Conservation (phyloP, 2,329 filamentous ascomycete species). For the Cercospora sojina region DNA sequence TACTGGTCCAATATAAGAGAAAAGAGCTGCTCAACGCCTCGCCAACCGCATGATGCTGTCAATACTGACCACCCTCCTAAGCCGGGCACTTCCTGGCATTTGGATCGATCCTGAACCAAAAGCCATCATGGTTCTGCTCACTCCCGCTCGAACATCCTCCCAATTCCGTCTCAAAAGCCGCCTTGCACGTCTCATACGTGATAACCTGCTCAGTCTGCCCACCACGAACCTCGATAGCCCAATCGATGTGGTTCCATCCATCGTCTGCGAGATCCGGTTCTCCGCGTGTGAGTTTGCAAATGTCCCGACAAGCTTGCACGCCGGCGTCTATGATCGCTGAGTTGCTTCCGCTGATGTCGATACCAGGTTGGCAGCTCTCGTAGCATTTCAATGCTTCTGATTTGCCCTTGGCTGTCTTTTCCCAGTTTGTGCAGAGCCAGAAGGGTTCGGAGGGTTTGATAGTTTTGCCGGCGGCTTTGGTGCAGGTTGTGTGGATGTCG, state of each 20-base stretch:
- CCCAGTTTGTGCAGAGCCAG: background rate
- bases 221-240: background rate
- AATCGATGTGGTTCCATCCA: background rate
- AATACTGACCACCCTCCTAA: background rate
- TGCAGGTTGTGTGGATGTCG: background rate
- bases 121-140: background rate
- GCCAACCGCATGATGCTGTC: background rate
- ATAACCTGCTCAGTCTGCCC: background rate
- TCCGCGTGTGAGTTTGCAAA: background rate
- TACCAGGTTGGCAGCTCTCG: background rate
- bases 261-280: background rate
- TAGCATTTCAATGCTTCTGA: background rate
- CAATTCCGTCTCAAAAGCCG: constrained; percentile 1
- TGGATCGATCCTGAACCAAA: constrained; percentile 1
- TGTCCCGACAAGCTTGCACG: background rate
- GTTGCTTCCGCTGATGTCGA: background rate
- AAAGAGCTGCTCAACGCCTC: background rate
- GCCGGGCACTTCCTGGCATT: background rate
- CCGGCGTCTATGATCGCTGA: background rate
- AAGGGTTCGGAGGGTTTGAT: background rate
- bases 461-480: background rate
- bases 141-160: background rate
- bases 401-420: background rate
- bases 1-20: background rate
- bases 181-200: background rate